Conservation (phyloP, 129 eudicot genomes). For the Solidago caesia region DNA sequence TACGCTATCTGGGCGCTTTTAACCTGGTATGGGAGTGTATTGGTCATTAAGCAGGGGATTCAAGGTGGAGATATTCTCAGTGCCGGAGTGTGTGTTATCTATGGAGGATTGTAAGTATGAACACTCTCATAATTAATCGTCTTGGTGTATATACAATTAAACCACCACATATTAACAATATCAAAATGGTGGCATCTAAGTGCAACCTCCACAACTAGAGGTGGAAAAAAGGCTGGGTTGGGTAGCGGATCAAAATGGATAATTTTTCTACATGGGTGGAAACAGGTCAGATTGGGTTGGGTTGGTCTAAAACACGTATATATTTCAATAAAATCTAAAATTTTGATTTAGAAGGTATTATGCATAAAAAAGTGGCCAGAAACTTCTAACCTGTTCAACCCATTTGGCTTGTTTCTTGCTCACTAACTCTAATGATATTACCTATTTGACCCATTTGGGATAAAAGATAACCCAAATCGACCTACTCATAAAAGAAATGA, state of each 20-base stretch:
- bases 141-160: not conserved
- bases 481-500: too few species aligned
- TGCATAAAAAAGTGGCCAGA: not conserved
- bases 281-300: not conserved
- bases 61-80: conserved; percentile 48
- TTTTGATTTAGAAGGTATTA: not conserved
- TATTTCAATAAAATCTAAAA: too few species aligned
- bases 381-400: not conserved
- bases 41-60: conserved; percentile 41
- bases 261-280: too few species aligned
- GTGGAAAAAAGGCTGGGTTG: not conserved
- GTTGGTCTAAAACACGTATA: not conserved
- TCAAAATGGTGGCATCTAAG: not conserved
- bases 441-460: not conserved
- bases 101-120: conserved; percentile 52
- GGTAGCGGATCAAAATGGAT: too few species aligned
- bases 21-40: conserved; percentile 45
- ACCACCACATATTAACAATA: not conserved
- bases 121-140: not conserved
- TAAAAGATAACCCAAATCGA: not conserved
- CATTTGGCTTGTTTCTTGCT: too few species aligned
- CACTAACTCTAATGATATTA: not conserved
- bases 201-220: not conserved
- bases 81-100: conserved; percentile 38
- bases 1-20: conserved; percentile 50